Evolutionary conservation across 2,329 filamentous ascomycete species (phyloP).

Genomic region (Alternaria conjuncta): DNA sequence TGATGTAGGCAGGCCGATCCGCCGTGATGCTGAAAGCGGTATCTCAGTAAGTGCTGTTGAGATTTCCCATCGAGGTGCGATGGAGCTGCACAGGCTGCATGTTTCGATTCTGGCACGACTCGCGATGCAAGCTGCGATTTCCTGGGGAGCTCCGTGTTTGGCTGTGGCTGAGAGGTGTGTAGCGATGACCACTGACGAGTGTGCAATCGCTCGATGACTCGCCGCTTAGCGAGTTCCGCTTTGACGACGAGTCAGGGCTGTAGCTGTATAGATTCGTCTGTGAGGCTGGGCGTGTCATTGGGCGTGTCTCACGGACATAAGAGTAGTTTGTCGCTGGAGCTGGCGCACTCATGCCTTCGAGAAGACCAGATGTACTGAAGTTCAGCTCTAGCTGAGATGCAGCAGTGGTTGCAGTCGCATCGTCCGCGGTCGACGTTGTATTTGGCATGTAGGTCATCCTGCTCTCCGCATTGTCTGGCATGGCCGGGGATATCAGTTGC

Average conservation of each 20-base stretch:
- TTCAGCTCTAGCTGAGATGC: conserved; percentile 24
- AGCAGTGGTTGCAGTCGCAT: conserved; percentile 9
- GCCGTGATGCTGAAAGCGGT: conserved; percentile 4
- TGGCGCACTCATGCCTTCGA: conserved; percentile 31
- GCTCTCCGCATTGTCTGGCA: conserved; percentile 13
- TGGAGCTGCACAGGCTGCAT: conserved; percentile 2
- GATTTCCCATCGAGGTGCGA: conserved; percentile 20
- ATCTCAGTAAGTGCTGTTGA: conserved; percentile 20
- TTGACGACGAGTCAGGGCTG: conserved; percentile 40
- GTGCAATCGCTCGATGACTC: conserved; percentile 35
- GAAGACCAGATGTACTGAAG: conserved; percentile 32
- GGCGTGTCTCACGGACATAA: conserved; percentile 26
- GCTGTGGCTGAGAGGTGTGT: conserved; percentile 37
- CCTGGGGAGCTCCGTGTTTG: conserved; percentile 15
- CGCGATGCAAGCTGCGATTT: conserved; percentile 4
- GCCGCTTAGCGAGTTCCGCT: conserved; percentile 33
- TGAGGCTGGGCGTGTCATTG: conserved; percentile 38
- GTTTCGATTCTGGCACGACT: conserved; percentile 8
- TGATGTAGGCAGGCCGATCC: neutral
- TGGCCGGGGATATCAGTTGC: neutral
- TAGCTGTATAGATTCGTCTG: conserved; percentile 51
- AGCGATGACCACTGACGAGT: conserved; percentile 51
- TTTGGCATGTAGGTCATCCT: conserved; percentile 17
- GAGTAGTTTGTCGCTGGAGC: conserved; percentile 30
- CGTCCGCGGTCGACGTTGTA: conserved; percentile 12